phyloP scores from a whole-genome alignment of 2,329 filamentous ascomycete species.

The Arthrobotrys entomopaga region DNA sequence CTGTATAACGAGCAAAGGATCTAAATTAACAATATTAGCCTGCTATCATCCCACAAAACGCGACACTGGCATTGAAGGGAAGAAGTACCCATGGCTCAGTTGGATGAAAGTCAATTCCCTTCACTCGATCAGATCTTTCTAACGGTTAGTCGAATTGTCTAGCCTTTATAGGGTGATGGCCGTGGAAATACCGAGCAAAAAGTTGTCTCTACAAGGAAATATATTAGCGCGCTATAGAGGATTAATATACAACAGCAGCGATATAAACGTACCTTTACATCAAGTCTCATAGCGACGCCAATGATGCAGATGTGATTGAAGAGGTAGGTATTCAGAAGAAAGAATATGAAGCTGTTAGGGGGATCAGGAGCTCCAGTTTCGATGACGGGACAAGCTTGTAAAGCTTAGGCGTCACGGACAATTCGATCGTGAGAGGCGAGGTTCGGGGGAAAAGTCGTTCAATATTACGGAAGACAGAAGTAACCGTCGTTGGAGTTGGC shows the following conservation, averaged over 20 bases:
- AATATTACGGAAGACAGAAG: background rate
- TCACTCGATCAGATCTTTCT: slow-evolving; percentile 85
- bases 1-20: slow-evolving; percentile 94
- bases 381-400: slow-evolving; percentile 8
- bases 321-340: slow-evolving; percentile 1
- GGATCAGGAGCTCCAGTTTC: slow-evolving; percentile 27
- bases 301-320: slow-evolving; percentile 1
- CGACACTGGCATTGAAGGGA: slow-evolving; percentile 12
- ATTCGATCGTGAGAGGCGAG: background rate
- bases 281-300: slow-evolving; percentile 46
- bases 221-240: slow-evolving; percentile 13
- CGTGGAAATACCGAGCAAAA: slow-evolving; percentile 47
- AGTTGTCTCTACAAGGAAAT: slow-evolving; percentile 39
- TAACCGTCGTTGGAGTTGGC: slow-evolving; percentile 22
- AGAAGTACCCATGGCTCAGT: slow-evolving; percentile 87
- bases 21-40: slow-evolving; percentile 60
- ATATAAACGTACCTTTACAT: slow-evolving; percentile 40
- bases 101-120: slow-evolving; percentile 96
- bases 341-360: slow-evolving; percentile 22
- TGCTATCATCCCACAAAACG: background rate
- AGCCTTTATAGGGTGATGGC: background rate
- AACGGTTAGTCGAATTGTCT: slow-evolving; percentile 14
- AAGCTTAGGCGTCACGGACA: slow-evolving; percentile 30
- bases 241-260: background rate
- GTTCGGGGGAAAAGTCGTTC: background rate